Base-by-base conservation (phyloP, 2,329 filamentous ascomycete species). In the Pochonia chlamydosporia region DNA sequence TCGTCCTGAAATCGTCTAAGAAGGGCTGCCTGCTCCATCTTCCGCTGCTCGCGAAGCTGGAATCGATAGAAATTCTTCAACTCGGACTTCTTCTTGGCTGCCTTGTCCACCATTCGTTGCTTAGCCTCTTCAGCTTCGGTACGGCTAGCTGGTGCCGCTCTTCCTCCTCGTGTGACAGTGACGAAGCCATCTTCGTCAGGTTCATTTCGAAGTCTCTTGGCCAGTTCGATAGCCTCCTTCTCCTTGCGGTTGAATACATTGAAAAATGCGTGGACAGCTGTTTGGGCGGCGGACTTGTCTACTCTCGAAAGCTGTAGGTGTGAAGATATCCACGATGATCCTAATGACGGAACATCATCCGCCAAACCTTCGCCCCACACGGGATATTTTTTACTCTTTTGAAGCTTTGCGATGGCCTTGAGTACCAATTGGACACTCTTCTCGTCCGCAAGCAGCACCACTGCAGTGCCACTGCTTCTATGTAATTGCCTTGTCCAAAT, bases 101-200 rank as follows among this genome's bases (percentile, higher is more conserved):
- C 75, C 66, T 82, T 79, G 64, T 87, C 81, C 60, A 80, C 69
- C 71, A 82, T 77, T 64, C 74, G 77, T 58, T 70, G 71, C 50
- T 68, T 69, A 40, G 75, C 75, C 56, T 81, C 79, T 58, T 83
- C 79, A 35, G 82, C 81, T 58, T 87, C 89, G 56, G 85, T 85
- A 52, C 82, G 76, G 46, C 84, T 79, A 2, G 87, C 90, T 1
- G 88, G 83, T n/a, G 85, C 86, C 6, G 76, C 76, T 49, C 85
- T 74, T 33, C 87, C 87, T 23, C 90, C 90, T 46, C 87, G 79
- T 2, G 84, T 87, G 21, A 99, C 93, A 3, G 91, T 97, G 42
- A 97, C 79, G 63, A 99, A 99, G 2, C 93, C 93, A 65, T 99
- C 93, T 60, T 89, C 91, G 64, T 99, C 93, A 0, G 92, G 89